Base-by-base conservation (phyloP, 1,139 yeast species). In the Hemisphaericaspora xylanilytica region DNA sequence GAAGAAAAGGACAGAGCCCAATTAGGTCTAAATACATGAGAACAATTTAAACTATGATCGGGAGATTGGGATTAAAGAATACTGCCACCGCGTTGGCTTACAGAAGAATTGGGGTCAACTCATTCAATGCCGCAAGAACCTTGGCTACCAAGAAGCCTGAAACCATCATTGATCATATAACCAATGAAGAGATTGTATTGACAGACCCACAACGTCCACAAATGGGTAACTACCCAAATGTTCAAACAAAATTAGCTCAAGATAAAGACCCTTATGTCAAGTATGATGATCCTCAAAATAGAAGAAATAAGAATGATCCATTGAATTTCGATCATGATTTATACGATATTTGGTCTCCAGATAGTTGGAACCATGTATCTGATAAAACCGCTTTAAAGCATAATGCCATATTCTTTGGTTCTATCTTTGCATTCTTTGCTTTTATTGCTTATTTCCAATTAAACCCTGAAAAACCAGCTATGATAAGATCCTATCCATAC, bases 261-360 rank as follows among this genome's bases (percentile, higher is more conserved):
- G 61, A 68, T 52, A 80, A 82, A 61, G 82, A 78, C 58, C 95
- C 94, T 35, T 79, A 82, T 56, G 71, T 64, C 45, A 81, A 78
- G 56, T 87, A 82, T 63, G 95, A 86, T 58, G 94, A 85, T 60
- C 87, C 71, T 53, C 95, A 86, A 64, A 78, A 81, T 59, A 78
- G 92, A 68, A 81, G 95, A 66, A 85, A 86, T 69, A 67, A 76
- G 49, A 77, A 78, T 48, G 92, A 87, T 48, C 87, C 89, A 32
- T 62, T 85, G 45, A 78, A 81, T 55, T 79, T 80, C 39, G 78
- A 81, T 50, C 85, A 81, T 50, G 96, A 87, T 56, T 65, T 77
- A 58, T 72, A 81, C 56, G 92, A 87, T 58, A 75, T 85, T 71
- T 87, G 95, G 95, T 80, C 95, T 10, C 95, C 95, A 14, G 95